These are phyloP conservation scores for Fusarium sarcochroum DNA, from an alignment of 2,329 filamentous ascomycete species.

Conservation along the genomic window DNA sequence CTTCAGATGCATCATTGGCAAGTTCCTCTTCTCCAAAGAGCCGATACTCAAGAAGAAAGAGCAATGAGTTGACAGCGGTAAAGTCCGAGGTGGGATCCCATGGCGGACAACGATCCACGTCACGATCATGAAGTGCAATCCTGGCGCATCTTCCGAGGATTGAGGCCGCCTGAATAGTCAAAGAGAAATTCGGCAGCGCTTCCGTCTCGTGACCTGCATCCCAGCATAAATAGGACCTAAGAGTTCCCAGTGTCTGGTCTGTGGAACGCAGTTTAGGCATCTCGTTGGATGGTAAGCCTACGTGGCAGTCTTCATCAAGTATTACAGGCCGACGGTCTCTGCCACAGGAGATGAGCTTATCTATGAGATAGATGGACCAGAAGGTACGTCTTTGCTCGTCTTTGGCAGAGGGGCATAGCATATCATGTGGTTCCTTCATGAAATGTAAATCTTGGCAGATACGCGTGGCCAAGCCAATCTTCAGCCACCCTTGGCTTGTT, in stretches of 20 bases:
- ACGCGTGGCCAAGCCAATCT: not conserved
- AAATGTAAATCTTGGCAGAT: not conserved
- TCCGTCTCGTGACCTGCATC: no score
- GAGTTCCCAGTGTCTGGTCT: no score
- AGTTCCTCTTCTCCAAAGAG: not conserved
- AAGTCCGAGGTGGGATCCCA: slow-evolving; percentile 6
- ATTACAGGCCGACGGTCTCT: not conserved
- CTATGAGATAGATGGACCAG: not conserved
- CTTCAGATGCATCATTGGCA: no score
- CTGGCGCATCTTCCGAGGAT: not conserved
- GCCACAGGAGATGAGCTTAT: not conserved
- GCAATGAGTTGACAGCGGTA: not conserved
- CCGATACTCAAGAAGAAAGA: not conserved
- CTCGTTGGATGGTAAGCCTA: not conserved
- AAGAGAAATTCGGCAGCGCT: not conserved
- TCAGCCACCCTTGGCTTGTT: not conserved
- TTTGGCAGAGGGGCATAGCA: not conserved
- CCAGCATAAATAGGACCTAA: not conserved
- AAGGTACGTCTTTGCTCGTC: slow-evolving; percentile 2
- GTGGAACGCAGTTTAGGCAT: no score
- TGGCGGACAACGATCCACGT: not conserved
- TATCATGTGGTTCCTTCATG: not conserved
- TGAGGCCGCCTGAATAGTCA: not conserved
- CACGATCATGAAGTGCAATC: not conserved
- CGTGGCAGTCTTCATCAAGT: not conserved